These are phyloP conservation scores for Tylopilus sp. DNA, from an alignment of 768 basidiomycete species.

Conservation along the genomic window DNA sequence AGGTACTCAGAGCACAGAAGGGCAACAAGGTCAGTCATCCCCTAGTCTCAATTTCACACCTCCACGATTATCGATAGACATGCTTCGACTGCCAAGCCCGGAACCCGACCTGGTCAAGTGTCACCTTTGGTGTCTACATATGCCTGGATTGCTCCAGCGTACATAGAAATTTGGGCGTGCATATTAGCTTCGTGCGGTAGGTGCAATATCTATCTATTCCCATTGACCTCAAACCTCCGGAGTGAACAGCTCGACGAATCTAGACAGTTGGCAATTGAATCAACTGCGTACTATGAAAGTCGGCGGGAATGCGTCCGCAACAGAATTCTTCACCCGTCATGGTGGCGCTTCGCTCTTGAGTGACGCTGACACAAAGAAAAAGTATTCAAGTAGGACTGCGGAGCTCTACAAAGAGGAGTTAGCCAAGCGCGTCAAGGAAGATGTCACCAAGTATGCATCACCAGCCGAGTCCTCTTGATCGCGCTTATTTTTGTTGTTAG, in stretches of 20 bases:
- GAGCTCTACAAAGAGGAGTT: constrained; percentile 93
- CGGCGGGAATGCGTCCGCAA: constrained; percentile 84
- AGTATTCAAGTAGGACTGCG: constrained; percentile 81
- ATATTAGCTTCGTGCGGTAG: constrained; percentile 94
- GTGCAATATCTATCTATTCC: constrained; percentile 20
- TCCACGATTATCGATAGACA: constrained; percentile 41
- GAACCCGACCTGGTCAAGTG: constrained; percentile 97
- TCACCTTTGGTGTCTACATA: constrained; percentile 95
- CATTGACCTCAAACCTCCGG: constrained; percentile 15
- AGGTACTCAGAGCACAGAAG: constrained; percentile 76
- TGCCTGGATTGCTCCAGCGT: constrained; percentile 95
- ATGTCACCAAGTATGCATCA: constrained; percentile 54
- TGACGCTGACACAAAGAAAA: constrained; percentile 80
- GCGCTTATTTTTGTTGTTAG: constrained; percentile 36
- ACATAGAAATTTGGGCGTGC: constrained; percentile 97
- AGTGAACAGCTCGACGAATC: constrained; percentile 80
- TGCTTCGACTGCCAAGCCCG: constrained; percentile 96
- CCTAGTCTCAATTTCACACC: not conserved
- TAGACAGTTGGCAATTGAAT: constrained; percentile 88
- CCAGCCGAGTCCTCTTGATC: not conserved
- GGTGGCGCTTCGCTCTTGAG: constrained; percentile 69
- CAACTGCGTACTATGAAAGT: constrained; percentile 97
- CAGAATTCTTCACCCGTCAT: constrained; percentile 87
- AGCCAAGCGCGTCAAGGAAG: constrained; percentile 73
- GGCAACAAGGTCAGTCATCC: constrained; percentile 69